phyloP scores from a whole-genome alignment of 2,329 filamentous ascomycete species.

The Beauveria brongniartii region DNA sequence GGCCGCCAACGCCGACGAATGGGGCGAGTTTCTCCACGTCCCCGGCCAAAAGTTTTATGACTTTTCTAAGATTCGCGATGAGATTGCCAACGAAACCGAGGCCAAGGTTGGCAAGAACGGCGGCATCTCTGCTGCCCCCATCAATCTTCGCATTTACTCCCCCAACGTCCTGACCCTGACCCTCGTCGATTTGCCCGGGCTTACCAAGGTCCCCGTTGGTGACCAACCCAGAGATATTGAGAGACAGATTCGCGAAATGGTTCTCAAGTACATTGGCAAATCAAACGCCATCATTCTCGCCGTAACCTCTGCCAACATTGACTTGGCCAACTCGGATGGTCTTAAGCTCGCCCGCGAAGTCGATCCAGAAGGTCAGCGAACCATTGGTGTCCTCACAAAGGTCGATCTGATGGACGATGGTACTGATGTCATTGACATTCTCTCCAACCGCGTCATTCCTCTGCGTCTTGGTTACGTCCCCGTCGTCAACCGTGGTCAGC shows the following conservation, averaged over 20 bases:
- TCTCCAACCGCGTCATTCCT: slow-evolving; percentile 94
- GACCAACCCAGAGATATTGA: slow-evolving; percentile 97
- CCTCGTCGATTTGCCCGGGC: slow-evolving; percentile 87
- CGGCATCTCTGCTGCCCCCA: slow-evolving; percentile 91
- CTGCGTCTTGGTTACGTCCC: slow-evolving; percentile 91
- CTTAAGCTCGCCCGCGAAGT: slow-evolving; percentile 94
- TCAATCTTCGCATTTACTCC: slow-evolving; percentile 97
- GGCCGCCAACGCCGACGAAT: slow-evolving; percentile 88
- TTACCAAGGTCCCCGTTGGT: slow-evolving; percentile 94
- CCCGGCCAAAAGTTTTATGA: slow-evolving; percentile 96
- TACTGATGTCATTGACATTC: slow-evolving; percentile 96
- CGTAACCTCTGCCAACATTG: slow-evolving; percentile 92
- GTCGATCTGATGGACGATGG: slow-evolving; percentile 98
- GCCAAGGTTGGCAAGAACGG: slow-evolving; percentile 93
- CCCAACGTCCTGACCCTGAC: slow-evolving; percentile 96
- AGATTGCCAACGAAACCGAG: slow-evolving; percentile 94
- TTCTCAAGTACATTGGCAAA: slow-evolving; percentile 97
- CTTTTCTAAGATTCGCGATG: slow-evolving; percentile 96
- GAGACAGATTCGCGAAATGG: slow-evolving; percentile 94
- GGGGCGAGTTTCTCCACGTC: slow-evolving; percentile 98
- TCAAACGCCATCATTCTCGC: slow-evolving; percentile 96
- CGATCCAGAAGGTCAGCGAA: slow-evolving; percentile 93
- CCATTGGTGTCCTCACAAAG: slow-evolving; percentile 97
- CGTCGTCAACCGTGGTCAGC: slow-evolving; percentile 94
- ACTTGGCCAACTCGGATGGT: slow-evolving; percentile 97